These are phyloP conservation scores for Gracilariopsis chorda DNA, from an alignment of 23 red algal species.

Conservation along the genomic window DNA sequence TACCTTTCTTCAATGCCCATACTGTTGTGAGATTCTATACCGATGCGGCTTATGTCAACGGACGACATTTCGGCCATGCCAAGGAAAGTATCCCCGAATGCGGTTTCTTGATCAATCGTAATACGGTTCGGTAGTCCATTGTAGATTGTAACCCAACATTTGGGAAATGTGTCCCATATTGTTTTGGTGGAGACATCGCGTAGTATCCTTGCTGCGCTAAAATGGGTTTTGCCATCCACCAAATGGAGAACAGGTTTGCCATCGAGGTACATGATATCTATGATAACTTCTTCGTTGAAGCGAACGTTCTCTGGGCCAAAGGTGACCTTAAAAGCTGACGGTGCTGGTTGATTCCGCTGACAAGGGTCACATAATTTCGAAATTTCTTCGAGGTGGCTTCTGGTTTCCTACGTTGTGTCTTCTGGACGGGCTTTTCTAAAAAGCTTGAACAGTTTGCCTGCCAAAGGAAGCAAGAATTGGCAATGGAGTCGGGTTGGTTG, in stretches of 20 bases:
- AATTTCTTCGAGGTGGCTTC: background rate
- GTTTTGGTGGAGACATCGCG: background rate
- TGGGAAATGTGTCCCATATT: background rate
- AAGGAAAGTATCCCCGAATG: background rate
- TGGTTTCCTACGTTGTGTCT: background rate
- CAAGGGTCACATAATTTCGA: background rate
- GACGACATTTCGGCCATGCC: background rate
- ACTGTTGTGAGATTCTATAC: conserved; percentile 21
- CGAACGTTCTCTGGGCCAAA: background rate
- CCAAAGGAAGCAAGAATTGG: conserved; percentile 24
- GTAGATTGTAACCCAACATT: background rate
- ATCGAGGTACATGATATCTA: background rate
- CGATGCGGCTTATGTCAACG: background rate
- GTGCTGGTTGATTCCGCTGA: background rate
- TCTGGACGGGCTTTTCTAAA: background rate
- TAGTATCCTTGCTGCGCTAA: background rate
- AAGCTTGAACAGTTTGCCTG: conserved; percentile 10
- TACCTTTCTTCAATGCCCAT: conserved; percentile 4
- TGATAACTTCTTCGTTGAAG: background rate
- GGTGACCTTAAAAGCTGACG: background rate
- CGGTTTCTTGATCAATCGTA: background rate
- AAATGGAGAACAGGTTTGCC: background rate
- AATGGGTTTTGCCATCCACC: background rate
- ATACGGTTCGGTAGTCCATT: background rate
- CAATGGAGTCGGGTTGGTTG: background rate